phyloP scores from a whole-genome alignment of 768 basidiomycete species.

The Auriculariales sp. region DNA sequence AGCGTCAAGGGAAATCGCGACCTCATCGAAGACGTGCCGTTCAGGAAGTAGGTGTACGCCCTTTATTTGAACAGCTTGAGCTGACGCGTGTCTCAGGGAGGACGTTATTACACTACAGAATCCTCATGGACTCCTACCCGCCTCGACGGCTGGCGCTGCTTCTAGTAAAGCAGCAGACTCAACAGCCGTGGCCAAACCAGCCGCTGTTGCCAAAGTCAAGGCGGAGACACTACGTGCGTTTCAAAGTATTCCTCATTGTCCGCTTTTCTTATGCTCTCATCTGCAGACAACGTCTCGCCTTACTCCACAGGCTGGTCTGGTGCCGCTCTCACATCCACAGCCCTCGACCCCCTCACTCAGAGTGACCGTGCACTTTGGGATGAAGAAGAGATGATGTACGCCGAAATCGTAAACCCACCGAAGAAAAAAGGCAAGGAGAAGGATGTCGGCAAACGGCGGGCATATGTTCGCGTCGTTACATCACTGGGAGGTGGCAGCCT shows the following conservation, averaged over 20 bases:
- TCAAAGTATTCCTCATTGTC: background rate
- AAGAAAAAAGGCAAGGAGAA: conserved; percentile 94
- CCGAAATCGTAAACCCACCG: conserved; percentile 65
- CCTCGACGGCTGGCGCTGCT: conserved; percentile 19
- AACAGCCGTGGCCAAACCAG: conserved; percentile 15
- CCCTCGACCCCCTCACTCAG: conserved; percentile 59
- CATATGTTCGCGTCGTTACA: conserved; percentile 92
- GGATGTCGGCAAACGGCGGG: conserved; percentile 78
- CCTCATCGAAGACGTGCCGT: conserved; percentile 69
- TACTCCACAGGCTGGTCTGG: conserved; percentile 83
- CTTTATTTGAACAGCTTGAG: background rate
- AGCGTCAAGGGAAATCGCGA: conserved; percentile 79
- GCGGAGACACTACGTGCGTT: conserved; percentile 51
- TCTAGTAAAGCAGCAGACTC: no score
- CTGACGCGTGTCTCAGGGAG: conserved; percentile 28
- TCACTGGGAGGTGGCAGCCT: conserved; percentile 75
- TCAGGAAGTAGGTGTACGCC: conserved; percentile 49
- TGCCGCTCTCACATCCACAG: conserved; percentile 87
- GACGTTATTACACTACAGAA: conserved; percentile 94
- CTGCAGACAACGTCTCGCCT: conserved; percentile 75
- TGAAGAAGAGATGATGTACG: conserved; percentile 99
- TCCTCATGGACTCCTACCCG: conserved; percentile 59
- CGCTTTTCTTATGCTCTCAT: no score
- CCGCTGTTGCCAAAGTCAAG: conserved; percentile 27
- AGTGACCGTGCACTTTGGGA: conserved; percentile 86